Percentiles rank a stretch among this genome's conserved stretches.
Evolutionary conservation across 2,329 filamentous ascomycete genomes (phyloP).

Genomic region (Cladosporium cucumerinum): DNA sequence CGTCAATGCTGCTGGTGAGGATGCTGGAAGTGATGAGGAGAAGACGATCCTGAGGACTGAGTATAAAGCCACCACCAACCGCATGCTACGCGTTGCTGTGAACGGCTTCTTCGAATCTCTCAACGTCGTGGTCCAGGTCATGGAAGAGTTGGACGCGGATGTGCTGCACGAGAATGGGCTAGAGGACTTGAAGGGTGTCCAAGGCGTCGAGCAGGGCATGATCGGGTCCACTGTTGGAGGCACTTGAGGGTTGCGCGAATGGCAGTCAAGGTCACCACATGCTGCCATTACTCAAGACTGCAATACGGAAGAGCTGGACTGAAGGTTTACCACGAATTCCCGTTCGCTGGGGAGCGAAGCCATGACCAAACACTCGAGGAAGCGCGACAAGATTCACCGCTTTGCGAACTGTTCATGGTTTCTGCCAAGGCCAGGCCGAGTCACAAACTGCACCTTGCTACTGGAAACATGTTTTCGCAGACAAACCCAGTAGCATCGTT

Average conservation of each 20-base stretch:
- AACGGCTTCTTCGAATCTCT: conserved; percentile 95
- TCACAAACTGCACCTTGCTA: background rate
- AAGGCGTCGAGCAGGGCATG: conserved; percentile 39
- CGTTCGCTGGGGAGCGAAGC: background rate
- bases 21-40: conserved; percentile 31
- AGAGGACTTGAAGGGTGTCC: conserved; percentile 41
- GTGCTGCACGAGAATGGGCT: conserved; percentile 56
- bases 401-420: background rate
- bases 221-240: conserved; percentile 26
- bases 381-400: background rate
- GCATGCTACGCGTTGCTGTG: conserved; percentile 93
- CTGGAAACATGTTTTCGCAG: background rate
- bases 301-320: background rate
- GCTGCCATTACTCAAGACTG: background rate
- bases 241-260: background rate
- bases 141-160: conserved; percentile 86
- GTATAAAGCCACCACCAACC: conserved; percentile 86
- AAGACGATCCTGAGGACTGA: conserved; percentile 64
- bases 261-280: background rate
- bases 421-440: background rate
- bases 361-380: background rate
- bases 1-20: conserved; percentile 20
- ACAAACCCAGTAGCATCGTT: background rate
- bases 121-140: conserved; percentile 78
- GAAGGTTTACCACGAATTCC: background rate